Conservation (phyloP, 176 grass and related monocot genomes). For the Urochloa ruziziensis region DNA sequence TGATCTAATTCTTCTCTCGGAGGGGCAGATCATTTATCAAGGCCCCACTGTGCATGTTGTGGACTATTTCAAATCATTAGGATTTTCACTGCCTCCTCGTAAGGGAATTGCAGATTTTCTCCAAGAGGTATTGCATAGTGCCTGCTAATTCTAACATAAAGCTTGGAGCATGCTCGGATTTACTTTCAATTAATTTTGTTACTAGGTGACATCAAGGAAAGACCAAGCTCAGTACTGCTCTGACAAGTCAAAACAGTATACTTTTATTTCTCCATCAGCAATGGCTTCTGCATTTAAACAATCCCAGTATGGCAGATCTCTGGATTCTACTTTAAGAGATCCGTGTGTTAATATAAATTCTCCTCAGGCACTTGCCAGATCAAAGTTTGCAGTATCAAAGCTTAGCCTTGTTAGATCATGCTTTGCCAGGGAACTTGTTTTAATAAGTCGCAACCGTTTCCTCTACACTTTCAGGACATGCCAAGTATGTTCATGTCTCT, state of each 20-base stretch:
- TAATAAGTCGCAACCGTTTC: slow-evolving; percentile 65
- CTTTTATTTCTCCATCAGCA: slow-evolving; percentile 43
- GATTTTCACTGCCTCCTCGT: slow-evolving; percentile 62
- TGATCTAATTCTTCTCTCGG: slow-evolving; percentile 70
- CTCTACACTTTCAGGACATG: slow-evolving; percentile 71
- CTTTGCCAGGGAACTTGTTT: slow-evolving; percentile 57
- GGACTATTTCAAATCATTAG: slow-evolving; percentile 56
- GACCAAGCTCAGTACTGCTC: slow-evolving; percentile 81
- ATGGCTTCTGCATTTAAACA: slow-evolving; percentile 59
- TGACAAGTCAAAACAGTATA: slow-evolving; percentile 45
- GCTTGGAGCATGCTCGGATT: not conserved
- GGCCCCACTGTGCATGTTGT: slow-evolving; percentile 46
- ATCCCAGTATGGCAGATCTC: slow-evolving; percentile 48
- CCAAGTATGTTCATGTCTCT: slow-evolving; percentile 42
- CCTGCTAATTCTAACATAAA: not conserved
- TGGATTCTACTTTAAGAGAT: slow-evolving; percentile 15
- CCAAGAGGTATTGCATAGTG: slow-evolving; percentile 48
- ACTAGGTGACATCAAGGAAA: slow-evolving; percentile 68
- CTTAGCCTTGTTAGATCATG: slow-evolving; percentile 57
- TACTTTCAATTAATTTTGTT: slow-evolving; percentile 20
- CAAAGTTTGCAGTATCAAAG: slow-evolving; percentile 74
- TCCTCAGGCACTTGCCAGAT: slow-evolving; percentile 43
- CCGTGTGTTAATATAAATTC: slow-evolving; percentile 18
- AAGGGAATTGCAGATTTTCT: slow-evolving; percentile 80
- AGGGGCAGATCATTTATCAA: slow-evolving; percentile 74